Base-by-base conservation (phyloP, 2,329 filamentous ascomycete genomes). In the Epichloe typhina region DNA sequence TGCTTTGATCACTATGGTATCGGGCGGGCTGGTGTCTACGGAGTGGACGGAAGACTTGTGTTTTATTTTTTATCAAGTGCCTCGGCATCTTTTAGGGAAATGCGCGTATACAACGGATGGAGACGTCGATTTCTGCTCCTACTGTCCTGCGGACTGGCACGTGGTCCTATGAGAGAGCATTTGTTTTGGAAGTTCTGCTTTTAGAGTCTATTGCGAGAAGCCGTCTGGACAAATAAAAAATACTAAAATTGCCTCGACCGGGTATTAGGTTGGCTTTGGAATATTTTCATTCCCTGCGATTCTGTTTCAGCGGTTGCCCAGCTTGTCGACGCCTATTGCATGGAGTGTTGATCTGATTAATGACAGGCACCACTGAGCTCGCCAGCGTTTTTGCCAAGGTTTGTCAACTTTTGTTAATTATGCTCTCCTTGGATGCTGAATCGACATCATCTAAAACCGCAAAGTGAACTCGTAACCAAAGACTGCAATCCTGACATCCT, bases 391-490 rank as follows among this genome's bases (percentile, higher is more conserved):
- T 31, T 17, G 12, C 15, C 13, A 13, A 33, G 19, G 26, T 47
- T 51, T 37, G 57, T 64, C 53, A 61, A 55, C 56, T 58, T 53
- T 57, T 55, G 8, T 52, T 43, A 43, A 45, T 50, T 49, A 52
- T 54, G 44, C 54, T 57, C 59, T 47, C 19, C 43, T 45, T 46
- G 50, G 37, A 35, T 35, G 56, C 56, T 9, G 56, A 53, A 6
- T 59, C 63, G 19, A 15, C 13, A 9, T 62, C 65, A 26, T 67
- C 73, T 31, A 79, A 64, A 13, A 81, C 71, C 8, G 76, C 78
- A 68, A 84, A 85, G 47, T 80, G 72, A 38, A 85, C 79, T 51
- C 75, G 74, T 48, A 84, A 62, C 80, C 80, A 84, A 44, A 85
- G 67, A 60, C 81, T 84, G 56, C 82, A 85, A 58, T 83, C 81